These are phyloP conservation scores for Colletotrichum sp. DNA, from an alignment of 2,329 filamentous ascomycete genomes.

Conservation along the genomic window DNA sequence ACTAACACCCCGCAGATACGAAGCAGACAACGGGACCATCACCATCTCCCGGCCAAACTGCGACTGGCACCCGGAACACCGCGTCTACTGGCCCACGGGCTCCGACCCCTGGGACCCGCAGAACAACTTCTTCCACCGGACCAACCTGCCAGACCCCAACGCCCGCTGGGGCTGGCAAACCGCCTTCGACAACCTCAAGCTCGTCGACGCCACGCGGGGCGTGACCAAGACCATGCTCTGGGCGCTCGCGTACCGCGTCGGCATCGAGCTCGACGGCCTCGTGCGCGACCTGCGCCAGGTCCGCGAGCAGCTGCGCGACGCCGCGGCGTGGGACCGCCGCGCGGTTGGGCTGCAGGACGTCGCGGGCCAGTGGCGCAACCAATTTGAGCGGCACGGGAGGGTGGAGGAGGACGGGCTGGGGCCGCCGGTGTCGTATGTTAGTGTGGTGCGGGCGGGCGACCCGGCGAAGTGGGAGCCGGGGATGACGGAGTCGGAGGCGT, in stretches of 20 bases:
- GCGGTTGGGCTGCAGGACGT: slow-evolving; percentile 20
- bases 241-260: slow-evolving; percentile 44
- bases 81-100: slow-evolving; percentile 28
- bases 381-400: not conserved
- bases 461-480: slow-evolving; percentile 23
- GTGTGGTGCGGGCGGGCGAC: slow-evolving; percentile 37
- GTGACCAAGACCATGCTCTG: slow-evolving; percentile 31
- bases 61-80: slow-evolving; percentile 36
- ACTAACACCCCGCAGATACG: not conserved
- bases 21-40: slow-evolving; percentile 15
- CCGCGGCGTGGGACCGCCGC: slow-evolving; percentile 5
- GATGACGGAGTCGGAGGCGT: slow-evolving; percentile 6
- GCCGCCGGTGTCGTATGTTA: slow-evolving; percentile 25
- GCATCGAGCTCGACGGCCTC: slow-evolving; percentile 32
- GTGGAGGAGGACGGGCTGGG: not conserved
- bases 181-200: slow-evolving; percentile 25
- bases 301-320: not conserved
- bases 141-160: not conserved
- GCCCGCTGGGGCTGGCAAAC: slow-evolving; percentile 23
- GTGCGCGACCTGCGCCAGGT: not conserved
- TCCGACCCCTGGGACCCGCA: slow-evolving; percentile 3
- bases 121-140: not conserved
- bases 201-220: slow-evolving; percentile 15
- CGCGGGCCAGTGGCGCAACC: slow-evolving; percentile 8
- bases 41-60: slow-evolving; percentile 29